Base-by-base conservation (phyloP, 441 rosid genomes). In the Pelargonium myrrhifolium region DNA sequence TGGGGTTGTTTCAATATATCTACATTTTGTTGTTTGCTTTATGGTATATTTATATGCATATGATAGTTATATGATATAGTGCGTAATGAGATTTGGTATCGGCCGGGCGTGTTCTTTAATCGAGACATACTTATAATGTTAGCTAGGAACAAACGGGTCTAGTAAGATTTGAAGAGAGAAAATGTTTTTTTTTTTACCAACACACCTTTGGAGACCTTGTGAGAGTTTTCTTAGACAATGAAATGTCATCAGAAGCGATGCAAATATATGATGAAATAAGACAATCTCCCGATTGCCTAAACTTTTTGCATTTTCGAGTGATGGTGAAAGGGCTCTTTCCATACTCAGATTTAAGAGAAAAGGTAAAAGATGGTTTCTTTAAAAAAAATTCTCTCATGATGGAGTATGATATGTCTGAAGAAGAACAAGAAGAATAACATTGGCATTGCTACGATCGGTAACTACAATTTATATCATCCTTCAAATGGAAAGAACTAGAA, bases 111-210 rank as follows among this genome's bases (percentile, higher is more conserved):
- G 97, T 93, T 81, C 73, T 87, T 91, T 60, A 84, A 86, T 79
- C 79, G 96, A 76, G 99, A 93, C 80, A 93, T 89, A 95, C 87
- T 93, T 6, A 84, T 89, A 89, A 84, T 86, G 95, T 95, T 91
- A 37, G 97, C 96, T 12, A 86, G 93, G 78, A 87, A 89, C 87
- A 83, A 77, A 71, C 72, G n/a, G 72, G 93, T 89, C 49, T 88
- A 92, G 96, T 83, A 79, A 74, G 97, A 93, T 81, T 73, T 89
- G 72, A 93, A 78, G 79, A 73, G 73, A 59, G 97, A 88, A 73
- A 89, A 77, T 65, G 92, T n/a, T n/a, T 91, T 77, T 72, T 87
- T 76, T 93, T 93, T 69, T 95, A 91, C 72, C 97, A 91, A 66
- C 97, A 93, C 69, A 84, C 93, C 0, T 91, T 91, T 64, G 97